Conservation (phyloP, 768 basidiomycete genomes). For the Dioszegia crocea region DNA sequence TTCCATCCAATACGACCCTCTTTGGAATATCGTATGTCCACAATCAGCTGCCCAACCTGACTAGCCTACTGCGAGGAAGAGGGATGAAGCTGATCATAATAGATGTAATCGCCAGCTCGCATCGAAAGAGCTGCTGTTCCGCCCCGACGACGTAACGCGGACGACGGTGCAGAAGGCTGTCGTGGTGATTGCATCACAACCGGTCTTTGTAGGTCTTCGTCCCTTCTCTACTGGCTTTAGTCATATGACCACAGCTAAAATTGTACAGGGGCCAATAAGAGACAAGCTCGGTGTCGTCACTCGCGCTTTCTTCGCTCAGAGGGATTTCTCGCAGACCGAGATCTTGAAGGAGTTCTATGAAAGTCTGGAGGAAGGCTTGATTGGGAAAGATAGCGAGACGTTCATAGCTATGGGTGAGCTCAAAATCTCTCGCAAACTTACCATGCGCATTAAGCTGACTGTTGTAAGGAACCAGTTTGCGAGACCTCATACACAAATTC, state of each 20-base stretch:
- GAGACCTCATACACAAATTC: conserved; percentile 89
- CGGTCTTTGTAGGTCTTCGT: conserved; percentile 46
- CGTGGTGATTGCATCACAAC: conserved; percentile 70
- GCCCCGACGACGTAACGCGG: conserved; percentile 76
- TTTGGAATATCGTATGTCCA: conserved; percentile 87
- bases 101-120: conserved; percentile 95
- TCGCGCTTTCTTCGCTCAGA: conserved; percentile 79
- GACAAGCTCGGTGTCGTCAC: conserved; percentile 95
- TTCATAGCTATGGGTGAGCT: conserved; percentile 86
- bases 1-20: conserved; percentile 59
- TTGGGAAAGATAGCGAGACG: conserved; percentile 79
- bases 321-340: conserved; percentile 78
- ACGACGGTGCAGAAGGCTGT: conserved; percentile 97
- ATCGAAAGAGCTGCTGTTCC: conserved; percentile 68
- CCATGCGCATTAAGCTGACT: too few species aligned
- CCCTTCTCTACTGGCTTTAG: background rate
- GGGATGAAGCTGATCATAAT: background rate
- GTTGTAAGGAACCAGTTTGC: conserved; percentile 58
- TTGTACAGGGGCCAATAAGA: conserved; percentile 72
- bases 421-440: too few species aligned
- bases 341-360: conserved; percentile 84
- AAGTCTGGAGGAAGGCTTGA: conserved; percentile 70
- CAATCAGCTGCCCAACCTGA: background rate
- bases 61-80: too few species aligned
- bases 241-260: too few species aligned